Conservation (phyloP, 768 basidiomycete genomes). For the Naematelia encephala region DNA sequence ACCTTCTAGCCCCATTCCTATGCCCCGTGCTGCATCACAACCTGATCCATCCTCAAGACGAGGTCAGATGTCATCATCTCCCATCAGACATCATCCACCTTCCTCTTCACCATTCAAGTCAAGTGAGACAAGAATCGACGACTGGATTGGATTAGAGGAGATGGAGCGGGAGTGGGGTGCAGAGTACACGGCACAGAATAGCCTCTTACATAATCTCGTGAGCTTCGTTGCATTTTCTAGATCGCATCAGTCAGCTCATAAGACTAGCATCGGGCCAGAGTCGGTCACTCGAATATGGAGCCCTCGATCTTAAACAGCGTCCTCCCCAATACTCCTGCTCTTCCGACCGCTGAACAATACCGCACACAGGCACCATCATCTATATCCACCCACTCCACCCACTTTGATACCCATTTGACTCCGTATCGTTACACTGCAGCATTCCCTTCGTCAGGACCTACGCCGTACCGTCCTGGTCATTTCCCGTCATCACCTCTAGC, state of each 20-base stretch:
- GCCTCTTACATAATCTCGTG: constrained; percentile 33
- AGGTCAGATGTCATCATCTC: constrained; percentile 32
- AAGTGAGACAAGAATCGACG: constrained; percentile 2
- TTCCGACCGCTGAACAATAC: background rate
- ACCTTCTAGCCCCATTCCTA: constrained; percentile 1
- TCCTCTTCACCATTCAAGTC: constrained; percentile 29
- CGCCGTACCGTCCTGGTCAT: constrained; percentile 4
- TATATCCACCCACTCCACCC: constrained; percentile 1
- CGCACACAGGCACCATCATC: background rate
- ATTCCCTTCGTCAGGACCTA: constrained; percentile 8
- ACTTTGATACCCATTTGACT: constrained; percentile 2
- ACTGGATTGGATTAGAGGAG: constrained; percentile 13
- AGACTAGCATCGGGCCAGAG: background rate
- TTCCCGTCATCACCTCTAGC: background rate
- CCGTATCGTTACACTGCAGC: constrained; percentile 9
- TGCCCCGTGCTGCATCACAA: constrained; percentile 12
- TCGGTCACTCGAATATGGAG: background rate
- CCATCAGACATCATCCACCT: constrained; percentile 33
- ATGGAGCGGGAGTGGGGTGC: constrained; percentile 39
- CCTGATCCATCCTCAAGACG: constrained; percentile 5
- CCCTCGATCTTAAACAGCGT: background rate
- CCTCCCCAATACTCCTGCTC: background rate
- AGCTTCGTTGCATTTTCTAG: constrained; percentile 6
- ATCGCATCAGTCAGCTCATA: background rate
- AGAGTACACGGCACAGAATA: constrained; percentile 36